Base-by-base conservation (phyloP, 768 basidiomycete genomes). In the Lactarius pseudohatsudake region DNA sequence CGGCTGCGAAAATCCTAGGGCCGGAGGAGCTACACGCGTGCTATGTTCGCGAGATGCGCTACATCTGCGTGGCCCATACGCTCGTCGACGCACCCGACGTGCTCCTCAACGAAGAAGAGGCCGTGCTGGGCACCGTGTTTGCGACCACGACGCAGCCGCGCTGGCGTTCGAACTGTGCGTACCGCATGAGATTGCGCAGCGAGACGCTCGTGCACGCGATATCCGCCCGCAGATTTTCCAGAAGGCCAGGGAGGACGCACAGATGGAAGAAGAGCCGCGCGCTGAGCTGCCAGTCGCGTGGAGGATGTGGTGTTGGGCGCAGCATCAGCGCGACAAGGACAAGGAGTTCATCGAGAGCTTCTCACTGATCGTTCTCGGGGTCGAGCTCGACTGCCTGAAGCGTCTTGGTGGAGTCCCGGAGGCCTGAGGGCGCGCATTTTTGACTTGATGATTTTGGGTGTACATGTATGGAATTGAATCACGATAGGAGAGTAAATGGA, bases 81-180 rank as follows among this genome's bases (percentile, higher is more conserved):
- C 75, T 92, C 11, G 84, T 88, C 11, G 81, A 83, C 61, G 76
- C 79, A 9, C 81, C 86, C 1, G 85, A 82, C 10, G 79, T 79
- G 8, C 81, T 81, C 34, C 79, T 94, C 38, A 74, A 79, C 58
- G 92, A 94, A 72, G 87, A 88, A 59, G 92, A 94, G 71, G 80
- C 91, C 26, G 87, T 91, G 2, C 76, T 86, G 36, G 91, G 90
- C n/a, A 86, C 87, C 0, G 93, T 94, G 64, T 76, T 91, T 53
- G 88, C 85, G 3, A 86, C 86, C 65, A 90, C 87, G 71, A 76
- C 83, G 1, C 85, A 91, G 69, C 81, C 80, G 65, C 77, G 86
- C 38, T 87, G 83, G 81, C 79, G 89, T 65, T 81, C 74, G 36
- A 84, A 85, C 68, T 80, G 88, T 32, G 81, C 83, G 62, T 80